These are phyloP conservation scores for Acanthamoeba triangularis DNA, from an alignment of 208 protist genomes.

Conservation along the genomic window DNA sequence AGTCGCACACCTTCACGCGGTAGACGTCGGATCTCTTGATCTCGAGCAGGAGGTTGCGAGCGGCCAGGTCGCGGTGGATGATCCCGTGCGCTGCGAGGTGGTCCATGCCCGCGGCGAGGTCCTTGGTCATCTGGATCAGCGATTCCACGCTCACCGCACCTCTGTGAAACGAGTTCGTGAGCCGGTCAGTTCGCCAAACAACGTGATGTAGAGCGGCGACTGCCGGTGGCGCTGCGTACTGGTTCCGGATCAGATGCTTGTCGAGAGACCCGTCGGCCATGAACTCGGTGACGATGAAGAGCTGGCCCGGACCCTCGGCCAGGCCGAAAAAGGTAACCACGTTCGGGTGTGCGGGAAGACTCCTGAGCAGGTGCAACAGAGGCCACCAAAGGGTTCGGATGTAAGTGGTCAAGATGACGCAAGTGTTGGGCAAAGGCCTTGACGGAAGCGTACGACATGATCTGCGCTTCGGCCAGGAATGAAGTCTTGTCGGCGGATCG, in stretches of 20 bases:
- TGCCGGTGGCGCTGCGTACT: too few species aligned
- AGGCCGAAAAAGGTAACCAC: slow-evolving; percentile 73
- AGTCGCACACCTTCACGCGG: slow-evolving; percentile 73
- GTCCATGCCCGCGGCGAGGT: slow-evolving; percentile 72
- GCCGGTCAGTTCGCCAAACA: too few species aligned
- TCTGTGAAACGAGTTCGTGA: neutral
- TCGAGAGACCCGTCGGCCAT: slow-evolving; percentile 66
- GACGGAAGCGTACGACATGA: slow-evolving; percentile 65
- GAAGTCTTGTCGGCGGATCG: slow-evolving; percentile 6
- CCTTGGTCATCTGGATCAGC: slow-evolving; percentile 70
- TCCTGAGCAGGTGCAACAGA: neutral
- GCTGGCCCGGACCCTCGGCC: slow-evolving; percentile 32
- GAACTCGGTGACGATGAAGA: slow-evolving; percentile 76
- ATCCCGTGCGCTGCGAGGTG: slow-evolving; percentile 47
- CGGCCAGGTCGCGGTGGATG: slow-evolving; percentile 62
- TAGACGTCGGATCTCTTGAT: slow-evolving; percentile 57
- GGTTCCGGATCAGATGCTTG: slow-evolving; percentile 59
- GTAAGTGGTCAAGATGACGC: neutral
- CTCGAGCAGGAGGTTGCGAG: slow-evolving; percentile 69
- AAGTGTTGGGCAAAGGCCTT: neutral
- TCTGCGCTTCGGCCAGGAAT: slow-evolving; percentile 61
- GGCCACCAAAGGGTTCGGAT: neutral
- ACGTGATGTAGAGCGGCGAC: too few species aligned
- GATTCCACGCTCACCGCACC: slow-evolving; percentile 45
- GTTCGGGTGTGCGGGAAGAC: slow-evolving; percentile 64